Evolutionary conservation across 2,329 filamentous ascomycete genomes (phyloP).

Genomic region (Colletotrichum camelliae): DNA sequence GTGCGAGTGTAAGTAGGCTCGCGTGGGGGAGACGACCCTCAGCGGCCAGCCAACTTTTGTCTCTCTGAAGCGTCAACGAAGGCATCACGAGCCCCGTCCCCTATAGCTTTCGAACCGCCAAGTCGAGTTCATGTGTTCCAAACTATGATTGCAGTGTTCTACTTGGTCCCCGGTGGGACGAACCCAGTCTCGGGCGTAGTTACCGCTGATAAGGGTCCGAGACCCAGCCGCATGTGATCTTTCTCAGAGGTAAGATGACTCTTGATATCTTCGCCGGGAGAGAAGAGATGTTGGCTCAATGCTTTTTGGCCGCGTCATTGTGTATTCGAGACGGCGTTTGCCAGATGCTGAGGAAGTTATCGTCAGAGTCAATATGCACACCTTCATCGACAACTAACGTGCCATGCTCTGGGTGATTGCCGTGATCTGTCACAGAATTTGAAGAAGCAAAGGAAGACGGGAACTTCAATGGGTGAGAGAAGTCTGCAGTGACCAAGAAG

Average conservation of each 20-base stretch:
- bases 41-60: neutral
- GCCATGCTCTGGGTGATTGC: too few relatives aligned
- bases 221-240: neutral
- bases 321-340: neutral
- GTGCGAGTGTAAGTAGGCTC: neutral
- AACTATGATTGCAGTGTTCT: neutral
- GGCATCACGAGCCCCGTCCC: neutral
- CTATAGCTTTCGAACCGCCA: neutral
- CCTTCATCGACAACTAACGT: too few relatives aligned
- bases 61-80: neutral
- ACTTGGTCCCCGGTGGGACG: neutral
- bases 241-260: neutral
- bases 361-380: too few relatives aligned
- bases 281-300: neutral
- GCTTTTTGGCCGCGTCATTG: neutral
- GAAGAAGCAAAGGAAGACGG: too few relatives aligned
- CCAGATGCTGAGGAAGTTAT: too few relatives aligned
- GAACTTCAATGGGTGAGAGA: too few relatives aligned
- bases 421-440: too few relatives aligned
- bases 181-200: neutral
- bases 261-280: neutral
- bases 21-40: neutral
- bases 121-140: neutral
- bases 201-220: neutral
- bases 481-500: too few relatives aligned